Evolutionary conservation across 2,329 filamentous ascomycete species (phyloP).

Genomic region (Pseudocercospora fuligena): DNA sequence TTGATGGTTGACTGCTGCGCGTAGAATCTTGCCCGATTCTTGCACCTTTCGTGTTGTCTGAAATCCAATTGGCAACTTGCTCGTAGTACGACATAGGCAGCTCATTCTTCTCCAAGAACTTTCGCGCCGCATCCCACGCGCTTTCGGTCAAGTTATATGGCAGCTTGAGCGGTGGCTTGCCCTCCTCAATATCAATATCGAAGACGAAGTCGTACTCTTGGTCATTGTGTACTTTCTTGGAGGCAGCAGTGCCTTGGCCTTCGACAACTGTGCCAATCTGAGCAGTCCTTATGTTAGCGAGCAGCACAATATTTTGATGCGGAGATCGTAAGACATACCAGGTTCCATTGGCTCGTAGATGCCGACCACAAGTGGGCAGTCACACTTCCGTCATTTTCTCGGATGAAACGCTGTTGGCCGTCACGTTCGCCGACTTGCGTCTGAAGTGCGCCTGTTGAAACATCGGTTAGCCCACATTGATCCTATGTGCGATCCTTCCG

Average conservation of each 20-base stretch:
- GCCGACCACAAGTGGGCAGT: conserved; percentile 87
- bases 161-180: conserved; percentile 89
- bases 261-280: conserved; percentile 93
- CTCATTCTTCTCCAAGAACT: conserved; percentile 88
- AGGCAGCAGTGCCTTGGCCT: conserved; percentile 76
- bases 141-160: conserved; percentile 93
- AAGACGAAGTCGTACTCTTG: conserved; percentile 96
- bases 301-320: background rate
- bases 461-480: conserved; percentile 14
- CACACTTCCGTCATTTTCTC: conserved; percentile 77
- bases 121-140: conserved; percentile 87
- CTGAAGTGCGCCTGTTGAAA: conserved; percentile 70
- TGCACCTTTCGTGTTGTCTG: conserved; percentile 84
- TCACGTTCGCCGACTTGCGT: conserved; percentile 90
- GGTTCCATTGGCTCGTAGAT: conserved; percentile 41
- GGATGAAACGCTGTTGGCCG: conserved; percentile 92
- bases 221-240: conserved; percentile 74
- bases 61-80: conserved; percentile 90
- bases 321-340: conserved; percentile 36
- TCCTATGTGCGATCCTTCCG: conserved; percentile 9
- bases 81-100: conserved; percentile 86
- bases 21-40: conserved; percentile 67
- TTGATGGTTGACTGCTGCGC: conserved; percentile 44
- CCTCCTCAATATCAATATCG: conserved; percentile 94
- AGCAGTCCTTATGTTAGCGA: conserved; percentile 1